Conservation (phyloP, 192 early-diverging fungal species). For the Coemansia sp. region DNA sequence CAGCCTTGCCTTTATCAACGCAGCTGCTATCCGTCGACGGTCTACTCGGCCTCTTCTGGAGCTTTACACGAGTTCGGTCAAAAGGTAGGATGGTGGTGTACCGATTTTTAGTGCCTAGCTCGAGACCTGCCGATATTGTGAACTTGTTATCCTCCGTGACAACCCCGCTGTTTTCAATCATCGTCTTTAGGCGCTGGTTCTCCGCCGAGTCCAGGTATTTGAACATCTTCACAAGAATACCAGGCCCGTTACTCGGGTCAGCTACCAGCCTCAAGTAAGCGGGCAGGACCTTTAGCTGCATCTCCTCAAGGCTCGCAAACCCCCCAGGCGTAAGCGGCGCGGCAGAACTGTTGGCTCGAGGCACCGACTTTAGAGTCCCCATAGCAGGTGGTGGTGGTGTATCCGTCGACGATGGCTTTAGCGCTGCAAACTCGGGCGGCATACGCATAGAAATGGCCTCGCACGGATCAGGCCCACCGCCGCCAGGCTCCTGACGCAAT, state of each 20-base stretch:
- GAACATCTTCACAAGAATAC: constrained; percentile 31
- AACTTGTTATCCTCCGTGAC: constrained; percentile 55
- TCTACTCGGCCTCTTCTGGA: constrained; percentile 31
- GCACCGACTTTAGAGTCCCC: not conserved
- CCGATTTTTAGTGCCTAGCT: constrained; percentile 68
- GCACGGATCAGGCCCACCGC: constrained; percentile 33
- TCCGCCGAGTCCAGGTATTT: constrained; percentile 66
- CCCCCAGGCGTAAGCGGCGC: not conserved
- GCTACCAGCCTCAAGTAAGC: constrained; percentile 30
- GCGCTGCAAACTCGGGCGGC: constrained; percentile 26
- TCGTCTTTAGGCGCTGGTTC: constrained; percentile 63
- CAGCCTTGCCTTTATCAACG: not conserved
- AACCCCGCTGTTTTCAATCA: constrained; percentile 60
- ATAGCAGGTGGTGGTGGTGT: not conserved
- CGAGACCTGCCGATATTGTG: constrained; percentile 71
- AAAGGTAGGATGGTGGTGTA: constrained; percentile 87
- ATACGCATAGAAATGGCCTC: constrained; percentile 40
- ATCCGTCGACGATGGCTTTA: not conserved
- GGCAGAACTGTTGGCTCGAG: constrained; percentile 10
- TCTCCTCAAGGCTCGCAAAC: not conserved
- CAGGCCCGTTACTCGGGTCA: constrained; percentile 30
- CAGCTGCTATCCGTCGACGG: constrained; percentile 15
- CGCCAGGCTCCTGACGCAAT: constrained; percentile 48
- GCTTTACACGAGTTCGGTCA: constrained; percentile 60
- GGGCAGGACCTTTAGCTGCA: constrained; percentile 13